phyloP scores from a whole-genome alignment of 2,329 filamentous ascomycete genomes.

The Arthrobotrys megalospora region DNA sequence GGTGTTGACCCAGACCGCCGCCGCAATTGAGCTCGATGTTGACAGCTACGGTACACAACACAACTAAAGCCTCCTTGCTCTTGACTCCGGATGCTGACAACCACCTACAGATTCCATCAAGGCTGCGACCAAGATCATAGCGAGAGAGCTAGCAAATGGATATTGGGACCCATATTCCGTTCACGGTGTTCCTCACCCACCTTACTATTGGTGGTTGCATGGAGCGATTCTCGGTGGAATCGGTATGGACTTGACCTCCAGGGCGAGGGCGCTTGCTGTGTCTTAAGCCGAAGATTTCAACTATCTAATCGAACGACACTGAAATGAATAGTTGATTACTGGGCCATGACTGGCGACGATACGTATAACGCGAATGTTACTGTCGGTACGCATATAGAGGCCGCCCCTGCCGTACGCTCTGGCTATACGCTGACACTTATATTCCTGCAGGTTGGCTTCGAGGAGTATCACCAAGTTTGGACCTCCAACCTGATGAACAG shows the following conservation, averaged over 20 bases:
- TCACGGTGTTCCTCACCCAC: conserved; percentile 44
- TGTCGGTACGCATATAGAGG: conserved; percentile 74
- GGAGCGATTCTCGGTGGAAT: conserved; percentile 45
- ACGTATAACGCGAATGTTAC: conserved; percentile 78
- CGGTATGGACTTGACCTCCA: conserved; percentile 27
- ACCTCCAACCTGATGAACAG: conserved; percentile 56
- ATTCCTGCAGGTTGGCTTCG: conserved; percentile 83
- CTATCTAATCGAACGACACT: not conserved
- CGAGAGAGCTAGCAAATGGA: conserved; percentile 41
- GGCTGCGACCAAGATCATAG: conserved; percentile 51
- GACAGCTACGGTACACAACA: conserved; percentile 47
- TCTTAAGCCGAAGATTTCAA: no score
- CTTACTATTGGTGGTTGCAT: conserved; percentile 56
- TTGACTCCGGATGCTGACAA: not conserved
- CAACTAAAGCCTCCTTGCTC: not conserved
- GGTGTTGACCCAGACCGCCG: conserved; percentile 32
- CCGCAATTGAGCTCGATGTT: conserved; percentile 48
- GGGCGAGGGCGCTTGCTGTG: no score
- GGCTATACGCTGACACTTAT: not conserved
- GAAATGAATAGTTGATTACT: conserved; percentile 77
- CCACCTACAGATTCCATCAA: conserved; percentile 42
- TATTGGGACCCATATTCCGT: conserved; percentile 50
- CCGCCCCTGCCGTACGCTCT: not conserved
- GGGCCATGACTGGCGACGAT: conserved; percentile 83
- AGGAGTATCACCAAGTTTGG: conserved; percentile 66